Evolutionary conservation across 805 yeast species (phyloP), one percentile per base, ranked within the genome.

Genomic region (Yarrowia porcina): DNA sequence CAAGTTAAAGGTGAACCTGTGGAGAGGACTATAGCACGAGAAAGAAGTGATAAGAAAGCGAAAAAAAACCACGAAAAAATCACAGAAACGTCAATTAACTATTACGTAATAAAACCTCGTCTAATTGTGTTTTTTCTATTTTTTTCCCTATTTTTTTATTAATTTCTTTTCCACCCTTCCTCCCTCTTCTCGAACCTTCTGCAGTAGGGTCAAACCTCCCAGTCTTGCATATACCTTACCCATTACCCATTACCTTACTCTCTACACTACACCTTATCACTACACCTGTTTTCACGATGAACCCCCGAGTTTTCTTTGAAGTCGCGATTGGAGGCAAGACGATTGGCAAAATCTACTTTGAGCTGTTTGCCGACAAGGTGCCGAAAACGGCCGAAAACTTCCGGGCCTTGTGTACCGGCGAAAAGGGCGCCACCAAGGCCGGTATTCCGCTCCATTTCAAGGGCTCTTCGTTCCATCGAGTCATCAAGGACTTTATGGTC

Each of bases 381-480:
- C 97, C 97, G 60, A 87, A 85, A 72, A 90, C 97, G 0, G 88
- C 93, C 11, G 96, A 89, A 70, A 92, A 92, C 77, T 92, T 92
- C 80, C 82, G 90, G 65, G 90, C 92, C 4, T 77, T 93, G 64
- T 87, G 96, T 75, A 87, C 96, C 41, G 97, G 97, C 25, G 96
- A 90, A 72, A 85, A 87, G 69, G 96, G 96, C 33, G 72, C 73
- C 10, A 85, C 86, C 15, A 68, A 70, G 50, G 72, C 80, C 1
- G 96, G 94, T 12, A 80, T 82, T 66, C 89, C 90, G 5, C 78
- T 90, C 66, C 76, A 79, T 63, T 94, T 85, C 80, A 89, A 90
- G 74, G 90, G 90, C 20, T 87, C 96, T n/a, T 75, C 80, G n/a
- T 93, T 93, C 80, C 99, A 93, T 76, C 83, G 99, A 66, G 70